Base-by-base conservation (phyloP, 1,284 basidiomycete species). In the Cutaneotrichosporon arboriforme region DNA sequence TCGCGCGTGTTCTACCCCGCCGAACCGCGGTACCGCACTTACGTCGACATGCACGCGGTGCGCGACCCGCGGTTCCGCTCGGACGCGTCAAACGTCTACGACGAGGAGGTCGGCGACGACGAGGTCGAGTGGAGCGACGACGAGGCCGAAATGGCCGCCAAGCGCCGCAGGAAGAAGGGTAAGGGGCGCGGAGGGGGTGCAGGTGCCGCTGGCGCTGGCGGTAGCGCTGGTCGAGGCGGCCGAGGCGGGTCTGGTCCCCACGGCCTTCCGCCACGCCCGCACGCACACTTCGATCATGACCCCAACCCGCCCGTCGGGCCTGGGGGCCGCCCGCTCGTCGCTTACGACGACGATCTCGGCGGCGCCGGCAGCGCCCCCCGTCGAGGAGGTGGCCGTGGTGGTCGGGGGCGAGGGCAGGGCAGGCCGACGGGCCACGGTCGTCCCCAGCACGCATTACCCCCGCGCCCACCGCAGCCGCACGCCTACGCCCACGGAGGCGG, bases 51-150 rank as follows among this genome's bases (percentile, higher is more conserved):
- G 69, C 55, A 58, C 26, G 72, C 77, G 9, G 77, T 80, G 2
- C 69, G 76, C 15, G 69, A 72, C 47, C 69, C 75, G 7, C 70
- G 74, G 42, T 69, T 72, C 61, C 77, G 77, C 58, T 77, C 76
- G 7, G 80, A 81, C 62, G 80, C 80, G 8, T 76, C 72, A 42
- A 81, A 81, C 65, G 62, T 79, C 7, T 78, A 74, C 64, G 80
- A 81, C 59, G 80, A 81, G 61, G 80, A 81, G 58, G 73, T 78
- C 1, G 77, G 67, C 9, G 79, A 78, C 44, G 76, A 78, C 40
- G 80, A 81, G 65, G 68, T 76, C 49, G 80, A 81, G 59, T 81
- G 78, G 70, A 75, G 71, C 23, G 80, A 81, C 59, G 80, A 81
- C 54, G 80, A 81, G 64, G 72, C 72, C 15, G 80, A 81, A 59